Base-by-base conservation (phyloP, 1,139 yeast species). In the Nakaseomyces bracarensis region DNA sequence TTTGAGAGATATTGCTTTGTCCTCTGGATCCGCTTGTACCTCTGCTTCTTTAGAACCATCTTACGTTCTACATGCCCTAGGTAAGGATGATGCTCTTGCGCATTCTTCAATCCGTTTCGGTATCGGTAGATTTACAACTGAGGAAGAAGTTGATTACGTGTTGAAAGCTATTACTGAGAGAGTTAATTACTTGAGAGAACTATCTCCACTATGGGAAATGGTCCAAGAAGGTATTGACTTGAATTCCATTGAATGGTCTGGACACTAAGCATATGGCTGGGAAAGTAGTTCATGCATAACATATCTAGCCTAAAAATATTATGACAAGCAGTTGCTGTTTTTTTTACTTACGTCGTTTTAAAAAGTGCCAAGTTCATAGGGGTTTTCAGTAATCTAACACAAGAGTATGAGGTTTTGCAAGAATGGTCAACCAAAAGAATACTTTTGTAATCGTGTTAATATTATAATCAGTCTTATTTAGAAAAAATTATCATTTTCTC, bases 171-270 rank as follows among this genome's bases (percentile, higher is more conserved):
- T 91, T 47, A 72, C 77, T 43, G 89, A 85, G 63, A 77, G 96
- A 66, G 98, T 91, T 41, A 82, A 81, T 49, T 87, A 86, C 66
- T 74, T 91, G 61, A 77, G 99, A 65, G 93, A 87, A 59, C 73
- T 91, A 69, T 81, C 94, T 42, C 99, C 99, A 43, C 72, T 91
- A 54, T 91, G 97, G 97, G 99, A 91, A 68, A 89, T 91, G 97
- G 96, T 86, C 43, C 96, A 91, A 67, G 98, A 91, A 53, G 98
- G 98, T 51, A 89, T 91, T 59, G 99, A 91, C 61, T 73, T 93
- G 63, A 75, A 82, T 58, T 74, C 94, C 36, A 91, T 91, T 58
- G 95, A 91, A 68, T 91, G 99, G 99, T 84, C 95, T 46, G 96
- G 95, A 49, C 97, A 89, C 67, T 87, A 49, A 53, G 14, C 33